Evolutionary conservation across 305 asterid species (phyloP).

Genomic region (Fraxinus nigra): DNA sequence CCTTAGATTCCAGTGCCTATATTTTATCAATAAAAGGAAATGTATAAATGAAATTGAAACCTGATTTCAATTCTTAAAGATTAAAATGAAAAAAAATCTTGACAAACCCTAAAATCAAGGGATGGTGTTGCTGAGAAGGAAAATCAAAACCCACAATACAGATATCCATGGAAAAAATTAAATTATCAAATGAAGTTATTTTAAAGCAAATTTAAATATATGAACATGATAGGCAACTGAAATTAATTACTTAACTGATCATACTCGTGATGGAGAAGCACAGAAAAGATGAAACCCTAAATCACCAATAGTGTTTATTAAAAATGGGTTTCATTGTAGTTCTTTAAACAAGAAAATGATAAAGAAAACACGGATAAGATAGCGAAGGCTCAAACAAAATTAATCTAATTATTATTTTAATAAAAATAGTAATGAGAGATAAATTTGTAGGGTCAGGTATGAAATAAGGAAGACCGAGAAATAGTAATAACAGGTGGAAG

Average conservation of each 20-base stretch:
- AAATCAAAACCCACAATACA: not conserved
- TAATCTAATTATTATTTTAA: not conserved
- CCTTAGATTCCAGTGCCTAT: not conserved
- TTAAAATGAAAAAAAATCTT: not conserved
- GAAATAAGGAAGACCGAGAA: constrained; percentile 13
- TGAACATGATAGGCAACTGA: not conserved
- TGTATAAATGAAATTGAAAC: not conserved
- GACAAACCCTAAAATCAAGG: constrained; percentile 33
- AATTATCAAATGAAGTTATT: not conserved
- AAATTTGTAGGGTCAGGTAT: constrained; percentile 14
- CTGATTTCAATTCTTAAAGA: not conserved
- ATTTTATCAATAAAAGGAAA: not conserved
- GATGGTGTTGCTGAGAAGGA: not conserved
- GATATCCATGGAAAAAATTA: not conserved
- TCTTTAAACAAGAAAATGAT: not conserved
- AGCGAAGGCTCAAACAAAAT: not conserved
- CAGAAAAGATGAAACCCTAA: not conserved
- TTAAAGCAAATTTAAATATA: not conserved
- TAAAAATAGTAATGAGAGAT: not conserved
- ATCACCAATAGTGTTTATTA: not conserved
- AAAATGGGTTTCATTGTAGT: not conserved
- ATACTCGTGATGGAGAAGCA: not conserved
- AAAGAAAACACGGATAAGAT: constrained; percentile 9
- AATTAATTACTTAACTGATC: not conserved
- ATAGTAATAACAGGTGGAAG: constrained; percentile 21